Conservation (phyloP, 176 grass and related monocot species). For the Melocanna baccifera region DNA sequence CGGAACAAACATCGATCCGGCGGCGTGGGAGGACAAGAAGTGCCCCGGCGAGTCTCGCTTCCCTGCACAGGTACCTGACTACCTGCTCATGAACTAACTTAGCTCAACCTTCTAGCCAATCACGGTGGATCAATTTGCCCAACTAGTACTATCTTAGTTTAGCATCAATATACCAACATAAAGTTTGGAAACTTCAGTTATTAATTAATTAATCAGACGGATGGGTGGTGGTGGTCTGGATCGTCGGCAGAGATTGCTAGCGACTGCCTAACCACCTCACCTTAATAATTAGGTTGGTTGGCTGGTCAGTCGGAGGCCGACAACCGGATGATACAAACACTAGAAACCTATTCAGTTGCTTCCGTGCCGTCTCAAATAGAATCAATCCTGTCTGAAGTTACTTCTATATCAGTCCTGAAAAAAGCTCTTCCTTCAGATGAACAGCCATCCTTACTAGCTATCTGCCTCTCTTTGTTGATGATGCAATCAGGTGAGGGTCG, state of each 20-base stretch:
- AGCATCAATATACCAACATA: neutral
- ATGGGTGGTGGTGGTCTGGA: neutral
- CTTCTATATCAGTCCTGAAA: neutral
- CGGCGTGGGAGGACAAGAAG: conserved; percentile 99
- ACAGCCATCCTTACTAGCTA: neutral
- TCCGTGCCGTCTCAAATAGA: neutral
- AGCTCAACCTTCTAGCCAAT: neutral
- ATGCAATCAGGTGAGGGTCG: conserved; percentile 63
- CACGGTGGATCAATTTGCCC: neutral
- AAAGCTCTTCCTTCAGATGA: neutral
- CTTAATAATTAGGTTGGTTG: neutral
- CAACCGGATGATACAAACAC: neutral
- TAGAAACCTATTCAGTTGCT: neutral
- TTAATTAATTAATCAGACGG: neutral
- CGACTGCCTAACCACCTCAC: conserved; percentile 26
- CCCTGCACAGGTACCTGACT: conserved; percentile 64
- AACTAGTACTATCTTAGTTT: neutral
- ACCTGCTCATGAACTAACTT: neutral
- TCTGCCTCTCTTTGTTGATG: neutral
- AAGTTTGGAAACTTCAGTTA: neutral
- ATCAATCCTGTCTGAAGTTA: neutral
- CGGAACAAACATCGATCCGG: conserved; percentile 89
- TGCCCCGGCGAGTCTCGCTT: conserved; percentile 92
- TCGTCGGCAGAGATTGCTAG: conserved; percentile 1
- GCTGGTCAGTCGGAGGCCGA: neutral